Conservation (phyloP, 306 rosid genomes). For the Crotalaria pallida region DNA sequence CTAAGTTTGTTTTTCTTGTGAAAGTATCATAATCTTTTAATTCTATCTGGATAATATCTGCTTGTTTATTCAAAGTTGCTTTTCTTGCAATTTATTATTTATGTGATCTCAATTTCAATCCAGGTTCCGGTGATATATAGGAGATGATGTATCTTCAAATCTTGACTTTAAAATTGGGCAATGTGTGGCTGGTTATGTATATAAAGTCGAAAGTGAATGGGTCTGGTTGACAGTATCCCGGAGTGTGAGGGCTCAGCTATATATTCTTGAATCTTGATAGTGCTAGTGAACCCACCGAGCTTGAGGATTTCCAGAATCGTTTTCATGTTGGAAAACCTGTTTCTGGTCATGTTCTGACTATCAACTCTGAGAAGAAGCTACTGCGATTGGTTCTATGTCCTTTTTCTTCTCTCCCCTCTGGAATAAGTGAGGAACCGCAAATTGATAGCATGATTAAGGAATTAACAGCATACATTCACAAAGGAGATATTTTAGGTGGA, state of each 20-base stretch:
- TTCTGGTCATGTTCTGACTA: slow-evolving; percentile 52
- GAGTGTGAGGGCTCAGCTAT: slow-evolving; percentile 59
- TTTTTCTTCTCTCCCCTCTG: slow-evolving; percentile 22
- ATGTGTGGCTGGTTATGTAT: slow-evolving; percentile 60
- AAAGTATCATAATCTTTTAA: neutral
- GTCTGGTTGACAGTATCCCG: slow-evolving; percentile 70
- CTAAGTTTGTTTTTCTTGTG: neutral
- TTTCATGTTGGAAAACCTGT: slow-evolving; percentile 62
- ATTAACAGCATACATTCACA: slow-evolving; percentile 39
- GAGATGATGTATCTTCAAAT: slow-evolving; percentile 27
- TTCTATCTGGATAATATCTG: neutral
- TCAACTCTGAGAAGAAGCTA: slow-evolving; percentile 57
- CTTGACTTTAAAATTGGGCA: slow-evolving; percentile 58
- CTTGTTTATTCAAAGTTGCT: neutral
- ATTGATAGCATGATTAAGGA: slow-evolving; percentile 25
- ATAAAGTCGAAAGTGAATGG: slow-evolving; percentile 83
- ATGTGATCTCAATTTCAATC: slow-evolving; percentile 25
- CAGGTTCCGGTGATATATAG: slow-evolving; percentile 50
- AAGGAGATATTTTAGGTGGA: slow-evolving; percentile 72
- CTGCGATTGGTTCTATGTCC: slow-evolving; percentile 50
- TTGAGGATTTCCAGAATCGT: slow-evolving; percentile 53
- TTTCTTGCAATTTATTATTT: neutral
- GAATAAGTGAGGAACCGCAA: slow-evolving; percentile 27
- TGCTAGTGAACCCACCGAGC: slow-evolving; percentile 71
- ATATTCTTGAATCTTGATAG: slow-evolving; percentile 83